Conservation (phyloP, 106 monocot species). For the Phalaenopsis aphrodite region DNA sequence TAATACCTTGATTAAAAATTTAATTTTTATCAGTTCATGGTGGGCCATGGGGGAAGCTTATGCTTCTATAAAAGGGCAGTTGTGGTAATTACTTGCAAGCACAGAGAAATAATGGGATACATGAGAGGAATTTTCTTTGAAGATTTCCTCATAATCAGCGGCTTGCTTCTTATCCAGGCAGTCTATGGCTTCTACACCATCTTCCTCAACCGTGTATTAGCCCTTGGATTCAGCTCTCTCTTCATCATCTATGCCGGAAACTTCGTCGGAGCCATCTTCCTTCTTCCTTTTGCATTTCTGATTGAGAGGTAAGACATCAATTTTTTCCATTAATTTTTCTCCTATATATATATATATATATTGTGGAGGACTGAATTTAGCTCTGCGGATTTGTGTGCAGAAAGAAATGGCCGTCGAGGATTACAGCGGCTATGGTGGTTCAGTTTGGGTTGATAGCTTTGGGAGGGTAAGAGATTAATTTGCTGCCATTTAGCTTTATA, state of each 20-base stretch:
- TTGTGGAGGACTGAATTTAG: neutral
- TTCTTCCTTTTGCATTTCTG: conserved; percentile 45
- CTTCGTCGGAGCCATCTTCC: conserved; percentile 17
- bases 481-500: neutral
- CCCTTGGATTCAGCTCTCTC: conserved; percentile 27
- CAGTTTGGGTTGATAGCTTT: conserved; percentile 26
- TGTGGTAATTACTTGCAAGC: too few relatives aligned
- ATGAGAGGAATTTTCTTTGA: conserved; percentile 1
- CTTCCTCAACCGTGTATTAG: conserved; percentile 21
- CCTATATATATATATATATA: neutral
- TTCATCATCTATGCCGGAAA: conserved; percentile 23
- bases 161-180: conserved; percentile 31
- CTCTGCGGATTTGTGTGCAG: conserved; percentile 13
- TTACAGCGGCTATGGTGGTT: conserved; percentile 17
- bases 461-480: conserved; percentile 34
- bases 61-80: too few relatives aligned
- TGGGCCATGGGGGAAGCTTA: too few relatives aligned
- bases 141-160: conserved; percentile 23
- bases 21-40: too few relatives aligned
- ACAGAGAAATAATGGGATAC: neutral
- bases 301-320: conserved; percentile 32
- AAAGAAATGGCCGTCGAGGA: conserved; percentile 48
- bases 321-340: neutral
- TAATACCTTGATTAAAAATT: too few relatives aligned
- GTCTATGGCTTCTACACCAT: conserved; percentile 20